Conservation (phyloP, 1,284 basidiomycete species). For the Boletus smithii region DNA sequence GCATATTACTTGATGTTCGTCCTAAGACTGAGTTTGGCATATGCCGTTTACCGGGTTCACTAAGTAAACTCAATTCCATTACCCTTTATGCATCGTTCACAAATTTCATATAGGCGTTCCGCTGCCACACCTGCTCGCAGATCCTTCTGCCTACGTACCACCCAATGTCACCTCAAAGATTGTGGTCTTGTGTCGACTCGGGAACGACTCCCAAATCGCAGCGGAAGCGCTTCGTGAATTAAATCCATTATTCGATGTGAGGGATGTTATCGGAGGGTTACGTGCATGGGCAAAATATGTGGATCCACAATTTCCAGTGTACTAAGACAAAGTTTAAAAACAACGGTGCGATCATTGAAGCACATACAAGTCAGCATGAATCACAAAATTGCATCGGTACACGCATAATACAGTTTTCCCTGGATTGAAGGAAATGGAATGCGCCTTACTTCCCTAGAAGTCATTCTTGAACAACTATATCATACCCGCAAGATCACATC, state of each 20-base stretch:
- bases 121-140: conserved; percentile 54
- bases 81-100: not conserved
- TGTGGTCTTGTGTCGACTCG: conserved; percentile 79
- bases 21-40: conserved; percentile 83
- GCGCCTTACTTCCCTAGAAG: conserved; percentile 23
- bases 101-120: conserved; percentile 56
- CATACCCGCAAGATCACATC: not conserved
- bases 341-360: not conserved
- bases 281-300: conserved; percentile 72
- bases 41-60: conserved; percentile 72
- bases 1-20: conserved; percentile 78
- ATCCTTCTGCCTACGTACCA: conserved; percentile 47
- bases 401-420: conserved; percentile 2
- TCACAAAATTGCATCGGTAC: conserved; percentile 4
- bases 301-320: conserved; percentile 74
- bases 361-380: conserved; percentile 9
- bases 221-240: conserved; percentile 58
- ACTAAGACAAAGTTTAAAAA: conserved; percentile 47
- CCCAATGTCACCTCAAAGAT: conserved; percentile 28
- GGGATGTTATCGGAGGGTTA: conserved; percentile 78
- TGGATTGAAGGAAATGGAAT: not conserved
- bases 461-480: conserved; percentile 7
- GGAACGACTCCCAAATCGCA: conserved; percentile 92
- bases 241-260: conserved; percentile 38
- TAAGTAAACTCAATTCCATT: conserved; percentile 51